Evolutionary conservation across 1,139 yeast genomes (phyloP), one percentile per base, ranked within the genome.

Genomic region (Debaryomyces psychrophilus): DNA sequence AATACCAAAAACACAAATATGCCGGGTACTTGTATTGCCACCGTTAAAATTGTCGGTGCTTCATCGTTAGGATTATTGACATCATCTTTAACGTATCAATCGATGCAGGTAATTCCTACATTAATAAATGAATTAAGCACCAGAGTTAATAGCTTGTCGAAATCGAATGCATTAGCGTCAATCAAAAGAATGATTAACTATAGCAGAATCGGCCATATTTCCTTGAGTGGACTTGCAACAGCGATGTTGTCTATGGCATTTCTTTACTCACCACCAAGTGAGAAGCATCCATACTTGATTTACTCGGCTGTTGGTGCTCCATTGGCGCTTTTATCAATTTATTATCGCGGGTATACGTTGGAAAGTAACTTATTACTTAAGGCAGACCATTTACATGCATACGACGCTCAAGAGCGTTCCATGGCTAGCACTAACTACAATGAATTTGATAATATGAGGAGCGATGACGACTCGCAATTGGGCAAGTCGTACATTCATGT

Each of bases 271-370:
- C 69, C 79, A 8, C 51, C 62, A 6, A 59, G 67, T 44, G 83
- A 73, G 37, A 74, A 74, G 55, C 85, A 81, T 61, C 85, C 85
- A 6, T 81, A 80, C 56, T 72, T 81, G 56, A 56, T 81, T 31
- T 81, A 81, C 56, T 69, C 83, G n/a, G 77, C 81, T n/a, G 44
- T 78, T 18, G 78, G 81, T 14, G 74, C 76, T 29, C 79, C 81
- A 5, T 42, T 66, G 27, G 64, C 73, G 7, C 51, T 68, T 31
- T 55, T 59, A 2, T 61, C 62, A 44, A 61, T 69, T 47, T 59
- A 60, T 40, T 65, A 56, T 44, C 52, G 54, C 12, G 48, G 57
- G 9, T 57, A 47, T 41, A 36, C 37, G 8, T 46, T 49, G 40
- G 65, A 62, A 38, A 47, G 50, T 15, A 55, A 54, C 36, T 50